Evolutionary conservation across 129 eudicot species (phyloP).

Genomic region (Cynara cardunculus): DNA sequence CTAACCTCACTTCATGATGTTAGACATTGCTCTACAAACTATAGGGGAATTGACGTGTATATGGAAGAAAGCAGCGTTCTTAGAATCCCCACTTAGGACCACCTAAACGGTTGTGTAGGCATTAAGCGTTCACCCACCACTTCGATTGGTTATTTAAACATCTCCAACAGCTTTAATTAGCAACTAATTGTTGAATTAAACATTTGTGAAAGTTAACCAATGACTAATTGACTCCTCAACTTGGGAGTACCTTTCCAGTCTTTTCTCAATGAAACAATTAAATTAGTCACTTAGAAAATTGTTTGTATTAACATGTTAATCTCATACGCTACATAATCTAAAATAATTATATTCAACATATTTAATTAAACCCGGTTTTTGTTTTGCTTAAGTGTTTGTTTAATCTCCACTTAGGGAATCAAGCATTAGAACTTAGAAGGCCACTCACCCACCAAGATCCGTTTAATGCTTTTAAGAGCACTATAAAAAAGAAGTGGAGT

Average conservation of each 20-base stretch:
- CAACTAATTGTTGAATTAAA: not conserved
- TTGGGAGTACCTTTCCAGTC: not conserved
- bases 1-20: not conserved
- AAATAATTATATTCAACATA: not conserved
- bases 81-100: not conserved
- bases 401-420: not conserved
- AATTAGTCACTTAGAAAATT: not conserved
- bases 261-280: not conserved
- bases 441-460: not conserved
- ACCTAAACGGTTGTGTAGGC: not conserved
- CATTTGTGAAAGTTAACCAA: not conserved
- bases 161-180: not conserved
- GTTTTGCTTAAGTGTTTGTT: not conserved
- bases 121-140: not conserved
- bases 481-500: not conserved
- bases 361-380: not conserved
- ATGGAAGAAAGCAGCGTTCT: not conserved
- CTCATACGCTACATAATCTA: not conserved
- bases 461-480: not conserved
- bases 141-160: not conserved
- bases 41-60: not conserved
- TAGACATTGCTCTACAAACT: not conserved
- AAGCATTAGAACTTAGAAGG: not conserved
- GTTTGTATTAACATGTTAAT: not conserved
- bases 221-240: not conserved